Percentiles rank a stretch among this genome's conserved stretches.
Evolutionary conservation across 1,284 basidiomycete species (phyloP).

Genomic region (Ceratobasidium theobromae): DNA sequence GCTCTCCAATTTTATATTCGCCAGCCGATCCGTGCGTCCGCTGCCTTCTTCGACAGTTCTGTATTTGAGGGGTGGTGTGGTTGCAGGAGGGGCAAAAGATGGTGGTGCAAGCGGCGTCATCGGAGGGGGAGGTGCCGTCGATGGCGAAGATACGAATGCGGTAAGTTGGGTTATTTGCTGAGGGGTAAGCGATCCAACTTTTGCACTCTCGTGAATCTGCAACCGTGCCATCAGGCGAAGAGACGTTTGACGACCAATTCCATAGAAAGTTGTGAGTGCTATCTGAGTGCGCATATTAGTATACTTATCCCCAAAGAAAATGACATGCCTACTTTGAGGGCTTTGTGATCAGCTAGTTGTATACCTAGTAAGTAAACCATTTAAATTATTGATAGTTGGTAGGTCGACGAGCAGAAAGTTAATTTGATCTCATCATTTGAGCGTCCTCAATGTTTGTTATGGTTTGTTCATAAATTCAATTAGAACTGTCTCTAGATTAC

Average conservation of each 20-base stretch:
- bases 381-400: not conserved
- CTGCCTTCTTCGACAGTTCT: slow-evolving; percentile 35
- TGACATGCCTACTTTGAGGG: slow-evolving; percentile 27
- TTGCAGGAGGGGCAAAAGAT: slow-evolving; percentile 39
- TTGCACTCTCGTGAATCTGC: slow-evolving; percentile 79
- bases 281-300: slow-evolving; percentile 52
- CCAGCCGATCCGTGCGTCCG: slow-evolving; percentile 56
- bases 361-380: slow-evolving; percentile 33
- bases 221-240: slow-evolving; percentile 83
- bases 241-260: slow-evolving; percentile 73
- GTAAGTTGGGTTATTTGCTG: slow-evolving; percentile 80
- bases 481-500: not conserved
- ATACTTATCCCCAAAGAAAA: not conserved
- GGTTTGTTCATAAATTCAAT: not conserved
- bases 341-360: slow-evolving; percentile 34
- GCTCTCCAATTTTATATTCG: slow-evolving; percentile 75
- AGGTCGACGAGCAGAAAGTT: not conserved
- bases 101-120: slow-evolving; percentile 63
- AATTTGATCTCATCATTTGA: not conserved
- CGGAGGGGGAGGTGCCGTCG: slow-evolving; percentile 61
- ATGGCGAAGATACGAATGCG: slow-evolving; percentile 84
- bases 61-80: slow-evolving; percentile 30
- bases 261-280: slow-evolving; percentile 82
- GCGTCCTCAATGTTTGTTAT: not conserved
- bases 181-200: slow-evolving; percentile 73